These are phyloP conservation scores for Leccinellum rugosiceps DNA, from an alignment of 768 basidiomycete species.

Conservation along the genomic window DNA sequence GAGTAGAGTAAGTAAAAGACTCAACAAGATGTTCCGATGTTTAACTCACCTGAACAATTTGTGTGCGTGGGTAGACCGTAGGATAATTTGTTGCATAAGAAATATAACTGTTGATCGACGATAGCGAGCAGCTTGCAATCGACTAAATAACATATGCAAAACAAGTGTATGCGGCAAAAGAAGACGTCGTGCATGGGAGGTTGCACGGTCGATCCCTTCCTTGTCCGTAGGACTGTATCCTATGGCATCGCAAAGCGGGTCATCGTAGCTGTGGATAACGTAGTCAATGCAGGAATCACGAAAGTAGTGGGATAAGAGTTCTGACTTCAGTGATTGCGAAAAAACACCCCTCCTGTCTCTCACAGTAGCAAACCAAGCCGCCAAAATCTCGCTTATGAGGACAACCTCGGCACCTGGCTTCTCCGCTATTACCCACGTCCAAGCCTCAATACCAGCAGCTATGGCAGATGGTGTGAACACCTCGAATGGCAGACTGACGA, in stretches of 20 bases:
- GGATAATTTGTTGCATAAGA: conserved; percentile 77
- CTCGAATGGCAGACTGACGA: conserved; percentile 86
- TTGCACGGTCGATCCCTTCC: conserved; percentile 71
- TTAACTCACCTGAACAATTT: conserved; percentile 66
- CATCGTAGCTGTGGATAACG: conserved; percentile 59
- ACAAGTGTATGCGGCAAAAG: conserved; percentile 82
- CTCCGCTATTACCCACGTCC: conserved; percentile 95
- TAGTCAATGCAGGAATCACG: conserved; percentile 4
- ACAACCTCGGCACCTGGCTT: conserved; percentile 78
- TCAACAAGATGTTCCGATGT: background rate
- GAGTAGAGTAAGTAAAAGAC: background rate
- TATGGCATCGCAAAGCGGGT: conserved; percentile 85
- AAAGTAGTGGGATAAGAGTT: conserved; percentile 9
- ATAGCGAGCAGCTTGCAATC: conserved; percentile 92
- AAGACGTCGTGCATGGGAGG: conserved; percentile 65
- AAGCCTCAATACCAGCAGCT: conserved; percentile 85
- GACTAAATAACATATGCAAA: conserved; percentile 84
- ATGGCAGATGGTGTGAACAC: conserved; percentile 85
- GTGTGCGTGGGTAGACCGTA: conserved; percentile 73
- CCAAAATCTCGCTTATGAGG: conserved; percentile 79
- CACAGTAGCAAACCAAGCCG: conserved; percentile 86
- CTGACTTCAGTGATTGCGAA: conserved; percentile 76
- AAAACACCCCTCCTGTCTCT: conserved; percentile 79
- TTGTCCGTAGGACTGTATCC: conserved; percentile 91
- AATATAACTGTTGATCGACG: conserved; percentile 80